Evolutionary conservation across 208 protist species (phyloP).

Genomic region (Leishmania martiniquensis): DNA sequence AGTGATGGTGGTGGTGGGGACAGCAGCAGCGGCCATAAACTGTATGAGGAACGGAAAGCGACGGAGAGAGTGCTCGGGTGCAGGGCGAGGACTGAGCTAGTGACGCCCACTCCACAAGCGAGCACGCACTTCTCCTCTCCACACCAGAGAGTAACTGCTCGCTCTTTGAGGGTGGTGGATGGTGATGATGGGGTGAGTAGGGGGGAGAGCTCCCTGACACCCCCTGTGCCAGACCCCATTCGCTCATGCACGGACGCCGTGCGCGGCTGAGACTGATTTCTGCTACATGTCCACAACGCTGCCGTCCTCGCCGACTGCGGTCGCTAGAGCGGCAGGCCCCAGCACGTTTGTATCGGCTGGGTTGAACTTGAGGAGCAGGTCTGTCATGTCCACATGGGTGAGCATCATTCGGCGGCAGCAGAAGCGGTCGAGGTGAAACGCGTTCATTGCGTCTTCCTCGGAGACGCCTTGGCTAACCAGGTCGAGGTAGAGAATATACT

Average conservation of each 20-base stretch:
- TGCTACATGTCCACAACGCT: not conserved
- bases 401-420: constrained; percentile 99
- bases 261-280: not conserved
- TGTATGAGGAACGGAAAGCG: too few species aligned
- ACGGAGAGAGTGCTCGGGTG: too few species aligned
- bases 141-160: too few species aligned
- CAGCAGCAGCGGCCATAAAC: too few species aligned
- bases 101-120: too few species aligned
- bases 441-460: constrained; percentile 97
- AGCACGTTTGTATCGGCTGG: constrained; percentile 83
- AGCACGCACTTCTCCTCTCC: too few species aligned
- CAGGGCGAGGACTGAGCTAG: too few species aligned
- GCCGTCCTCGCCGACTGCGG: constrained; percentile 1
- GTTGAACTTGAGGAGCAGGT: constrained; percentile 96
- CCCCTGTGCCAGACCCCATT: too few species aligned
- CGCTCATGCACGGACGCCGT: not conserved
- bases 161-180: too few species aligned
- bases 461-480: constrained; percentile 92
- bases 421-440: constrained; percentile 97
- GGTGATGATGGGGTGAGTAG: too few species aligned
- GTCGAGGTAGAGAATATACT: constrained; percentile 97
- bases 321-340: not conserved
- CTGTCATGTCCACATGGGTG: constrained; percentile 99
- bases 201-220: too few species aligned
- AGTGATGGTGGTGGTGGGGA: too few species aligned